These are phyloP conservation scores for Chimonanthus salicifolius DNA, from an alignment of 164 flowering plant species.

Conservation along the genomic window DNA sequence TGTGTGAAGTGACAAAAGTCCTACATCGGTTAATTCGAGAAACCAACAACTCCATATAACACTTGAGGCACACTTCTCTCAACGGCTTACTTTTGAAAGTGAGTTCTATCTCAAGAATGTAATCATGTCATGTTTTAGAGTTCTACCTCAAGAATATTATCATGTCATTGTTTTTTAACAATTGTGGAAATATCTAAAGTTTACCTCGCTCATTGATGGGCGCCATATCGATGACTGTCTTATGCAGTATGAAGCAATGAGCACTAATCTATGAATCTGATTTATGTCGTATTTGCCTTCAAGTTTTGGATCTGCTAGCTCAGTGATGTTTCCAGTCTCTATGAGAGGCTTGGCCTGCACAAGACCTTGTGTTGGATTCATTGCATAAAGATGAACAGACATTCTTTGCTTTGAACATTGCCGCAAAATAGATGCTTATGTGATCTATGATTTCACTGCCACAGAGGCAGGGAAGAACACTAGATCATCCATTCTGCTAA, in stretches of 20 bases:
- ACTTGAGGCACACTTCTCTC: too few relatives aligned
- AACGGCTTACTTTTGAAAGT: too few relatives aligned
- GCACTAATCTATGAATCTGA: conserved; percentile 41
- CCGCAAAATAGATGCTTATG: not conserved
- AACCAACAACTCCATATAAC: too few relatives aligned
- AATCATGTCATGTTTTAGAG: not conserved
- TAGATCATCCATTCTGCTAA: not conserved
- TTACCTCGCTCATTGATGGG: conserved; percentile 53
- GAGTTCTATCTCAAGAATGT: too few relatives aligned
- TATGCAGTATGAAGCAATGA: conserved; percentile 46
- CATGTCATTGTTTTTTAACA: not conserved
- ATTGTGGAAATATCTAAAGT: not conserved
- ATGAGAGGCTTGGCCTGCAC: conserved; percentile 70
- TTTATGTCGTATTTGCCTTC: conserved; percentile 43
- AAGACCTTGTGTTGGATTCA: not conserved
- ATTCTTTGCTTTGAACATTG: not conserved
- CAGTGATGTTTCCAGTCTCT: conserved; percentile 46
- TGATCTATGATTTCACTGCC: too few relatives aligned
- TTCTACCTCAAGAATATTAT: not conserved
- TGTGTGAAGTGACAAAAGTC: too few relatives aligned
- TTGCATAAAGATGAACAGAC: not conserved
- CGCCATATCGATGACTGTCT: conserved; percentile 43
- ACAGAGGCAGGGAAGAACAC: too few relatives aligned
- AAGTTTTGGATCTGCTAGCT: conserved; percentile 73
- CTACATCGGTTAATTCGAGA: too few relatives aligned